Evolutionary conservation across 768 basidiomycete genomes (phyloP), one percentile per base, ranked within the genome.

Genomic region (Kondoa subrosea): DNA sequence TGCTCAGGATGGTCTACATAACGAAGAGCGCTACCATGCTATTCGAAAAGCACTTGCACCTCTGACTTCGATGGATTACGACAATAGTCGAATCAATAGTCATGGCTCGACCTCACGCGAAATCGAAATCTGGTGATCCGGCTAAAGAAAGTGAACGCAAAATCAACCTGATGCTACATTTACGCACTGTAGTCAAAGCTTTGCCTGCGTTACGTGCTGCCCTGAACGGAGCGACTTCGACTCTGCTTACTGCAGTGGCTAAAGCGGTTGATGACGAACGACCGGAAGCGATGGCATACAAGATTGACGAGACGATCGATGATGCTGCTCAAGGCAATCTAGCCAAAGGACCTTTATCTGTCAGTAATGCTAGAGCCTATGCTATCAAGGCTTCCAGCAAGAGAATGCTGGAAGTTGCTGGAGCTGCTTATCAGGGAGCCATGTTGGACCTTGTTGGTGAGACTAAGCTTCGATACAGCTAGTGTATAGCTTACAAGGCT

Each of bases 381-480:
- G 92, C 92, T 1, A 87, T 96, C 68, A 88, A 85, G 76, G 72
- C 73, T 14, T 57, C 70, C 25, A 29, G 57, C 57, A 72, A 71
- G 31, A 84, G 84, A 31, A 80, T 93, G 12, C 85, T 99, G 31
- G 93, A 97, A 71, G 90, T 97, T 4, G 95, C 93, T 1, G 83
- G 95, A 1, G 90, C 90, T 76, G 92, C 92, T 0, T 96, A 86
- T 79, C 89, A 87, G 72, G 92, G 97, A 76, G 93, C 93, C 71
- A 82, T 93, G 57, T 82, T 84, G 17, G 93, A 99, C 74, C 89
- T 95, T 65, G 85, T 85, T 21, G 40, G 40, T 50, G n/a, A n/a
- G n/a, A n/a, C n/a, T n/a, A 50, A n/a, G n/a, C n/a, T 8, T 8
- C 40, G 8, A 50, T 8, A 50, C 21, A 21, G 21, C 21, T 50